Percentiles rank a stretch among this genome's conserved stretches.
Conservation (phyloP, 1,139 yeast genomes). For the Hyphopichia khmerensis region DNA sequence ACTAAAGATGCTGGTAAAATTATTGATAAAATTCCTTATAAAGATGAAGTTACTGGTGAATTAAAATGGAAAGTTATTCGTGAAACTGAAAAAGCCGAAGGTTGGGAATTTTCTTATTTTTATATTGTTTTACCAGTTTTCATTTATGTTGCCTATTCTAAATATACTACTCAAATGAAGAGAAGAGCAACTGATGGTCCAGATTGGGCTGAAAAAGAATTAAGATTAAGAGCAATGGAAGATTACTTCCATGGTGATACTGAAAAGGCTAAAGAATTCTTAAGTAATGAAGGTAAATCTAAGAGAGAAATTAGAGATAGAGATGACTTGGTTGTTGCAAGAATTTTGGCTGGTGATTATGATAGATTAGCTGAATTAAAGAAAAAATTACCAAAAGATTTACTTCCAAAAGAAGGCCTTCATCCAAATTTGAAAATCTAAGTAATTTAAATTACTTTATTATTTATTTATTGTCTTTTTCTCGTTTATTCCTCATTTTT, state of each 20-base stretch:
- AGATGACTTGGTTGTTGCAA: slow-evolving; percentile 78
- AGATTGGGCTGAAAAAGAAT: slow-evolving; percentile 85
- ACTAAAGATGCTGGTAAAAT: slow-evolving; percentile 65
- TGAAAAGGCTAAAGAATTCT: slow-evolving; percentile 56
- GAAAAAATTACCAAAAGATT: slow-evolving; percentile 47
- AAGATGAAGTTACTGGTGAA: slow-evolving; percentile 75
- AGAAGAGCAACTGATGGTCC: slow-evolving; percentile 47
- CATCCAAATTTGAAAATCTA: slow-evolving; percentile 37
- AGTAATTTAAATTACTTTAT: background rate
- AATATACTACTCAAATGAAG: slow-evolving; percentile 46
- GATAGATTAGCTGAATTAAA: slow-evolving; percentile 74
- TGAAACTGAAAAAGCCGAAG: slow-evolving; percentile 73
- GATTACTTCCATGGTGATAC: slow-evolving; percentile 59
- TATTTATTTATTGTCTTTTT: background rate
- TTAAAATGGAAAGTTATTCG: slow-evolving; percentile 79
- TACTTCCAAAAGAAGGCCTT: slow-evolving; percentile 36
- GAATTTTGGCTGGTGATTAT: slow-evolving; percentile 82
- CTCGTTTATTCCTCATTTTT: background rate
- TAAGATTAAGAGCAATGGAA: slow-evolving; percentile 77
- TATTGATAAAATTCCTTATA: slow-evolving; percentile 81
- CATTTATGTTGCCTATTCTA: slow-evolving; percentile 42
- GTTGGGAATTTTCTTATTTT: slow-evolving; percentile 81
- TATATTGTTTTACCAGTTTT: slow-evolving; percentile 68
- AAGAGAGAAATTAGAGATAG: slow-evolving; percentile 62
- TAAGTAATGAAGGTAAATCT: slow-evolving; percentile 56